These are phyloP conservation scores for Nemania sp. DNA, from an alignment of 2,329 filamentous ascomycete genomes.

Conservation along the genomic window DNA sequence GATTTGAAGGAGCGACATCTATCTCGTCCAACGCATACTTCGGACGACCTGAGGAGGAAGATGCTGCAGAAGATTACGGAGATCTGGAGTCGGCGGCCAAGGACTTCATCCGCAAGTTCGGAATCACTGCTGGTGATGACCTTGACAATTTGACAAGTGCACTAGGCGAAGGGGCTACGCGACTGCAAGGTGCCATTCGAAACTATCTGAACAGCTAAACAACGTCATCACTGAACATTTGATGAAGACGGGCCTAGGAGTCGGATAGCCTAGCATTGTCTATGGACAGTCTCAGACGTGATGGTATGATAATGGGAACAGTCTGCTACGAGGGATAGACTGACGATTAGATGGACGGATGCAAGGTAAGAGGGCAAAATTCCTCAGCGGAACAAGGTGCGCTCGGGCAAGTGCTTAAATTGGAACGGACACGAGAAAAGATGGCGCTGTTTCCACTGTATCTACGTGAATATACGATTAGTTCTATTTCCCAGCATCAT, in stretches of 20 bases:
- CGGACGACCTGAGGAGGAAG: slow-evolving; percentile 84
- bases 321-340: neutral
- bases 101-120: slow-evolving; percentile 94
- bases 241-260: neutral
- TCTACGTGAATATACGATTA: slow-evolving; percentile 19
- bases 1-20: slow-evolving; percentile 87
- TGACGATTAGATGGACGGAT: slow-evolving; percentile 5
- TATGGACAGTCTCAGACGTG: slow-evolving; percentile 2
- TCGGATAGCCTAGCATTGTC: neutral
- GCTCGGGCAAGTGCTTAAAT: slow-evolving; percentile 4
- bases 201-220: slow-evolving; percentile 63
- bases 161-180: slow-evolving; percentile 81
- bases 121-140: slow-evolving; percentile 93
- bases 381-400: neutral
- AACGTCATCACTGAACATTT: neutral
- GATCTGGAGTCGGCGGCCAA: slow-evolving; percentile 92
- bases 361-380: slow-evolving; percentile 1
- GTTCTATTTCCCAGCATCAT: neutral
- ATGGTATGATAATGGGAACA: slow-evolving; percentile 9
- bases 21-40: slow-evolving; percentile 99
- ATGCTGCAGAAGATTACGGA: slow-evolving; percentile 74
- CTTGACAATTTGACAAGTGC: slow-evolving; percentile 84
- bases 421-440: slow-evolving; percentile 6
- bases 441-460: slow-evolving; percentile 11
- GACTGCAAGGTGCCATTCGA: slow-evolving; percentile 76